Conservation (phyloP, 768 basidiomycete species). For the Suillus hirtellus region DNA sequence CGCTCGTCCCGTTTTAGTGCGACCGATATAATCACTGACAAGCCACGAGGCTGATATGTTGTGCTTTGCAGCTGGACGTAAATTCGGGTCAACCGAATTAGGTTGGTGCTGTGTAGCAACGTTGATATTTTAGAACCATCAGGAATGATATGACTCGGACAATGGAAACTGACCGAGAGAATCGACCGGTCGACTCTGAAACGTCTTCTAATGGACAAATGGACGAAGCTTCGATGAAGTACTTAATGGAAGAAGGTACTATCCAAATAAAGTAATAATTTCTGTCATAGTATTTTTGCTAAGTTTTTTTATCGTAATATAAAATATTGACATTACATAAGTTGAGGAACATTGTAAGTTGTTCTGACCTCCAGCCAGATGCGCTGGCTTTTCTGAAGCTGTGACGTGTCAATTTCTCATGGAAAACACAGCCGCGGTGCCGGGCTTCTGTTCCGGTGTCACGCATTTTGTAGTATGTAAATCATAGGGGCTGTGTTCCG, state of each 20-base stretch:
- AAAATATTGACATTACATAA: no score
- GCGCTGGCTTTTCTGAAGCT: not conserved
- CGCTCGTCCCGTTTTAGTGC: constrained; percentile 21
- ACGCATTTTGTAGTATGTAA: not conserved
- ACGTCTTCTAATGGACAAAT: not conserved
- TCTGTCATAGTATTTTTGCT: no score
- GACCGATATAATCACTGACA: constrained; percentile 7
- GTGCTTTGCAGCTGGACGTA: constrained; percentile 1
- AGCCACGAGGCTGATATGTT: constrained; percentile 9
- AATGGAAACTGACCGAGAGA: not conserved
- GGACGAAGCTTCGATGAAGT: not conserved
- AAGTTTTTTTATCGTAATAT: no score
- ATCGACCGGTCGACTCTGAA: not conserved
- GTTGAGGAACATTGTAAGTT: no score
- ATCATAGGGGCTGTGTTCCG: not conserved
- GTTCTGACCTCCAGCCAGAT: no score
- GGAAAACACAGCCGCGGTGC: not conserved
- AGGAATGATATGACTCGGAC: not conserved
- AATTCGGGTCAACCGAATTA: constrained; percentile 6
- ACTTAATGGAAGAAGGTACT: constrained; percentile 1
- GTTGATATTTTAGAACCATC: not conserved
- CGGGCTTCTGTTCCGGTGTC: not conserved
- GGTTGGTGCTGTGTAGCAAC: constrained; percentile 4
- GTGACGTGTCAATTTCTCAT: constrained; percentile 10
- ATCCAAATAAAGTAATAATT: not conserved